Evolutionary conservation across 1,139 yeast genomes (phyloP).

Genomic region (Suhomyces ambrosiae): DNA sequence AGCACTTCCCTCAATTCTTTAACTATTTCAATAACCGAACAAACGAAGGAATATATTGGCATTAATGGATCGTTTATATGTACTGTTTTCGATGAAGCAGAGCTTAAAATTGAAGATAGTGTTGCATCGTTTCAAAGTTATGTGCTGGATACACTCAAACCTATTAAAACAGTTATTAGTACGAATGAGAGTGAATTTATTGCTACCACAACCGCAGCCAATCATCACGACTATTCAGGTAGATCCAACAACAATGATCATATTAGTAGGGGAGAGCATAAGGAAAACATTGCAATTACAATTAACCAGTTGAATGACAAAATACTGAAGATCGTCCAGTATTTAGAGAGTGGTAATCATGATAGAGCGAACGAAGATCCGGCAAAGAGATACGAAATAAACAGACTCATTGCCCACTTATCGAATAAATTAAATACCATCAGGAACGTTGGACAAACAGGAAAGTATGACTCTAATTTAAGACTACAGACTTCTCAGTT

Average conservation of each 20-base stretch:
- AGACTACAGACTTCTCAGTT: constrained; percentile 29
- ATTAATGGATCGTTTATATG: constrained; percentile 1
- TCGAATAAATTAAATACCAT: constrained; percentile 25
- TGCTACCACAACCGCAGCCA: constrained; percentile 30
- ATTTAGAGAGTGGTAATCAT: constrained; percentile 15
- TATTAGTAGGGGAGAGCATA: constrained; percentile 15
- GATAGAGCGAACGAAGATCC: constrained; percentile 10
- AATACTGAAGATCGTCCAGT: constrained; percentile 23
- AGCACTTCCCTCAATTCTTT: constrained; percentile 11
- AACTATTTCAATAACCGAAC: constrained; percentile 14
- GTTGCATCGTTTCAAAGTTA: constrained; percentile 10
- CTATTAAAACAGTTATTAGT: constrained; percentile 18
- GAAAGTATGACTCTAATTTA: too few relatives aligned
- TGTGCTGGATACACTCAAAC: background rate
- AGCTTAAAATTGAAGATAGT: constrained; percentile 7
- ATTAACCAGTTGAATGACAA: constrained; percentile 27
- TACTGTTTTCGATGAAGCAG: constrained; percentile 12
- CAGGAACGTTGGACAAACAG: constrained; percentile 6
- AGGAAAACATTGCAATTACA: constrained; percentile 20
- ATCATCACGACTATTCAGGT: constrained; percentile 24
- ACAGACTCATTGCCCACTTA: constrained; percentile 29
- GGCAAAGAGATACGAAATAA: constrained; percentile 17
- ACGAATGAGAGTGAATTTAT: constrained; percentile 30
- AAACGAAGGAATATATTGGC: constrained; percentile 4
- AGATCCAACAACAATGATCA: constrained; percentile 12